Evolutionary conservation across 768 basidiomycete genomes (phyloP), one percentile per base, ranked within the genome.

Genomic region (Lentinula sp.): DNA sequence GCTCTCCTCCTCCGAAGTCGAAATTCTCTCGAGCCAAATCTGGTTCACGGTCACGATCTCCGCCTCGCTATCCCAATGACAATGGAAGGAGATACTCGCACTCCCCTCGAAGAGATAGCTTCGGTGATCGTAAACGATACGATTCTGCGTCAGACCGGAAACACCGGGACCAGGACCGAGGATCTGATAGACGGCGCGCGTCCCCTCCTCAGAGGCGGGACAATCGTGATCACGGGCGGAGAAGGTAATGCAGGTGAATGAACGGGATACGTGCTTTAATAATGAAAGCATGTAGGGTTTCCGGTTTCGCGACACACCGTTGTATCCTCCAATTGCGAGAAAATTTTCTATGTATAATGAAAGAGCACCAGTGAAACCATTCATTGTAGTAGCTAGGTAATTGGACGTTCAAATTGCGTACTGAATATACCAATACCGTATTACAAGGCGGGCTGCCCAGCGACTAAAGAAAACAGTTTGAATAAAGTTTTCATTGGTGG

Each of bases 31-130:
- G 58, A 23, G 32, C 58, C 16, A 59, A 46, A n/a, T 39, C 58
- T 21, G 58, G 23, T 18, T 59, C 58, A 9, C 23, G 58, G 46
- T 59, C 58, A 5, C 31, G 46, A 32, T 59, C 58, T 32, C 58
- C 58, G 4, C 18, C 48, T 23, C 48, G 58, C 13, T 37, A 37
- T 46, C 16, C 43, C 28, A 34, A 28, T n/a, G 16, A 16, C 10
- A 32, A 43, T 32, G 59, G 28, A 6, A 51, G 18, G 18, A 32
- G 28, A 39, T 16, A 39, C 18, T 42, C 59, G 49, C 32, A 49
- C 9, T 51, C 49, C 11, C 50, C 50, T 11, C 49, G n/a, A 23
- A 32, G 50, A 52, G 37, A 43, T 28, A 16, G 21, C 16, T n/a
- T 32, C 16, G 15, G 37, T 40, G 48, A 48, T 51, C 34, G 48